Evolutionary conservation across 2,329 filamentous ascomycete species (phyloP).

Genomic region (Biscogniauxia marginata): DNA sequence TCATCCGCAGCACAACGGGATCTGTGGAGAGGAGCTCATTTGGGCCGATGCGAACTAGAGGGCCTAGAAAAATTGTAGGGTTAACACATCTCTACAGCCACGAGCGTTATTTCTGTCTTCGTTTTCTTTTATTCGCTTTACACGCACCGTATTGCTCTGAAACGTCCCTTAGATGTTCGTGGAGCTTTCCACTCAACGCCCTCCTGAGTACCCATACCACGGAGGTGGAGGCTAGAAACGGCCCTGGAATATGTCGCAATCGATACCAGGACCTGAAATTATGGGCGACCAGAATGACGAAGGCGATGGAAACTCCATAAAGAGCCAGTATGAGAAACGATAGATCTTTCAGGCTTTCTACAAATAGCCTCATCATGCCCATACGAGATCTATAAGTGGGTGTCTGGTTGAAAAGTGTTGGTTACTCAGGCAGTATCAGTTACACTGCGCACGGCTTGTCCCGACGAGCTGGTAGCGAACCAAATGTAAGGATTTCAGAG

Average conservation of each 20-base stretch:
- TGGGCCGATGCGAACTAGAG: slow-evolving; percentile 26
- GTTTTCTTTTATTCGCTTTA: not conserved
- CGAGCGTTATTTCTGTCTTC: not conserved
- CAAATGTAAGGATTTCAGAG: slow-evolving; percentile 6
- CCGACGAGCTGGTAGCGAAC: slow-evolving; percentile 18
- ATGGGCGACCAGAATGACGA: slow-evolving; percentile 5
- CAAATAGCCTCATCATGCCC: slow-evolving; percentile 9
- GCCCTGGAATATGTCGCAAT: slow-evolving; percentile 31
- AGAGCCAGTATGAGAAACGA: slow-evolving; percentile 7
- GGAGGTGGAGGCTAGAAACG: slow-evolving; percentile 26
- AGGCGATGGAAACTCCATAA: slow-evolving; percentile 5
- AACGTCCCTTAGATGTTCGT: slow-evolving; percentile 22
- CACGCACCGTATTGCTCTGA: slow-evolving; percentile 20
- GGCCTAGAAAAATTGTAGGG: slow-evolving; percentile 10
- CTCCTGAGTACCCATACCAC: slow-evolving; percentile 28
- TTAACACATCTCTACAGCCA: not conserved
- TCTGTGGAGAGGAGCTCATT: slow-evolving; percentile 28
- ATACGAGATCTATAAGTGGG: not conserved
- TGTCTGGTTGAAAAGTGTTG: not conserved
- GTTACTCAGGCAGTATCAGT: not conserved
- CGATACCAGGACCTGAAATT: slow-evolving; percentile 27
- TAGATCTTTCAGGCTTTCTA: slow-evolving; percentile 4
- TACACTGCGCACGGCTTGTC: slow-evolving; percentile 1
- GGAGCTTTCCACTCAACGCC: slow-evolving; percentile 23
- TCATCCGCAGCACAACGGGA: slow-evolving; percentile 24